A percentile compares a stretch with the other conserved stretches of the same genome.
phyloP scores from a whole-genome alignment of 176 grass and related monocot genomes.

The Sorghum bicolor region Sorghum_bicolor_NCBIv3 NC_012875.2:42885501-42886000 shows the following conservation, averaged over 20 bases:
- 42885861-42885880: not conserved
- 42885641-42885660: not conserved
- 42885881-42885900: not conserved
- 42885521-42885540: constrained; percentile 24
- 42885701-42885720: not conserved
- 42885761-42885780: not conserved
- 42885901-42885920: not conserved
- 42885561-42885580: not conserved
- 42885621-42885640: not conserved
- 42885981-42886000: not conserved
- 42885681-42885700: not conserved
- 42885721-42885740: not conserved
- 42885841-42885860: not conserved
- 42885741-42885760: not conserved
- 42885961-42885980: too few species aligned
- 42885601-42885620: not conserved
- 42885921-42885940: not conserved
- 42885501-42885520: not conserved
- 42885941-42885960: not conserved
- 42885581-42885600: constrained; percentile 4
- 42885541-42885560: not conserved
- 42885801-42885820: not conserved
- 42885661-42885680: not conserved
- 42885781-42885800: not conserved
- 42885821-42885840: not conserved